These are phyloP conservation scores for Rhazya stricta DNA, from an alignment of 257 asterid species.

Conservation along the genomic window DNA sequence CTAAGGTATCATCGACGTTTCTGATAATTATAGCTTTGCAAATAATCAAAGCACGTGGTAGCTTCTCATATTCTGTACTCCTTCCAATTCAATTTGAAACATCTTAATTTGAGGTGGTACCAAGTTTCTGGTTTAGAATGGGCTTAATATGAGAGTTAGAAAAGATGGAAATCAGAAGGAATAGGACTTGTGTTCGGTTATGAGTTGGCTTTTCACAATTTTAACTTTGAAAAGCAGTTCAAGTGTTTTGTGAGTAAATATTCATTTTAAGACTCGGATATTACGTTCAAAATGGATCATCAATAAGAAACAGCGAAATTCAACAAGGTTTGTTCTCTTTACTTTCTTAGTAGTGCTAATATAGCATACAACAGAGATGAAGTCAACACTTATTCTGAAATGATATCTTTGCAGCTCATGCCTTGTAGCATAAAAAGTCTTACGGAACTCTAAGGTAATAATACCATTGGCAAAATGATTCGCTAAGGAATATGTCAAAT, in stretches of 20 bases:
- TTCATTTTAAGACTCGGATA: not conserved
- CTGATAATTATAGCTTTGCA: not conserved
- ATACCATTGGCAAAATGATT: not conserved
- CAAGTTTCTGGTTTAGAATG: not conserved
- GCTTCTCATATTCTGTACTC: not conserved
- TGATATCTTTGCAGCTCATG: not conserved
- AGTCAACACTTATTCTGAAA: not conserved
- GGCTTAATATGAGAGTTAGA: not conserved
- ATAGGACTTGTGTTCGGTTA: too few species aligned
- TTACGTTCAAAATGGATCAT: not conserved
- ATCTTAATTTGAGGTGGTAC: not conserved
- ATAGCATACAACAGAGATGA: not conserved
- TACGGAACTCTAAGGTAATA: not conserved
- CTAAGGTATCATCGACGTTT: slow-evolving; percentile 32
- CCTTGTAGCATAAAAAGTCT: not conserved
- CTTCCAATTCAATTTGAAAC: not conserved
- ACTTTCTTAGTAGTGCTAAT: too few species aligned
- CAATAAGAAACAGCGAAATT: not conserved
- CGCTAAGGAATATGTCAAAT: not conserved
- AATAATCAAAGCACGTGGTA: not conserved
- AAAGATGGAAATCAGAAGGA: too few species aligned
- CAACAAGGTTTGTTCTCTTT: not conserved
- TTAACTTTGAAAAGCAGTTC: too few species aligned
- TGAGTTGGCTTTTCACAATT: too few species aligned
- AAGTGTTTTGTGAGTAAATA: not conserved